Percentiles rank a stretch among this genome's conserved stretches.
phyloP scores from a whole-genome alignment of 2,329 filamentous ascomycete genomes.

The Hymenoscyphus linearis region DNA sequence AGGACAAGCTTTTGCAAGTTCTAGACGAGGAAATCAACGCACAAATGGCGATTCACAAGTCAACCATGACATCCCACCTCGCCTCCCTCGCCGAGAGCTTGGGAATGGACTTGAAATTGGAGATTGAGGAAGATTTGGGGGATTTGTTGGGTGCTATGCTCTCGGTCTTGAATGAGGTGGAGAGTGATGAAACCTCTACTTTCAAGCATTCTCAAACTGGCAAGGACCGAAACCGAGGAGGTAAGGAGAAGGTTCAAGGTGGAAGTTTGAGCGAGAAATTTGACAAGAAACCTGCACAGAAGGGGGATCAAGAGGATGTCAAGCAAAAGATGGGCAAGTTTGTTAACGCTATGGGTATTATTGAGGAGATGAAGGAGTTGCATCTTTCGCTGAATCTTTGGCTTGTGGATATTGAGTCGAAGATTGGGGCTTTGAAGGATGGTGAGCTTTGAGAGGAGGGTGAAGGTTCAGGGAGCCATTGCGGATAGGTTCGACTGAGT shows the following conservation, averaged over 20 bases:
- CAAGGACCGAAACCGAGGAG: background rate
- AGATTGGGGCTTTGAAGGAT: background rate
- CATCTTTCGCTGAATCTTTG: background rate
- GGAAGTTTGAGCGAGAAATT: too few relatives aligned
- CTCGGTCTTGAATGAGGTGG: background rate
- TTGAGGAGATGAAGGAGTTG: background rate
- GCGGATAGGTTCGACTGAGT: too few relatives aligned
- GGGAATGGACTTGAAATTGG: background rate
- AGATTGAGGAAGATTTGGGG: background rate
- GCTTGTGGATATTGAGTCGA: background rate
- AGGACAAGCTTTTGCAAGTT: background rate
- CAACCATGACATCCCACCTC: background rate
- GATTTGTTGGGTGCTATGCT: background rate
- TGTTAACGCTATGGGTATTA: background rate
- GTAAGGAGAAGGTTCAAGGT: background rate
- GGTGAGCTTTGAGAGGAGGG: background rate
- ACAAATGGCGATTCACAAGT: background rate
- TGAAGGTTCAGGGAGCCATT: background rate
- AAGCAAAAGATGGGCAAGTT: background rate
- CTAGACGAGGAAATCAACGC: background rate
- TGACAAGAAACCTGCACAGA: background rate
- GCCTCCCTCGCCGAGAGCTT: background rate
- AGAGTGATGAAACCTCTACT: background rate
- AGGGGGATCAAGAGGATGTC: background rate
- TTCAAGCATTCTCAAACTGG: background rate